Evolutionary conservation across 768 basidiomycete genomes (phyloP), one percentile per base, ranked within the genome.

Genomic region (Lactarius evosmus): DNA sequence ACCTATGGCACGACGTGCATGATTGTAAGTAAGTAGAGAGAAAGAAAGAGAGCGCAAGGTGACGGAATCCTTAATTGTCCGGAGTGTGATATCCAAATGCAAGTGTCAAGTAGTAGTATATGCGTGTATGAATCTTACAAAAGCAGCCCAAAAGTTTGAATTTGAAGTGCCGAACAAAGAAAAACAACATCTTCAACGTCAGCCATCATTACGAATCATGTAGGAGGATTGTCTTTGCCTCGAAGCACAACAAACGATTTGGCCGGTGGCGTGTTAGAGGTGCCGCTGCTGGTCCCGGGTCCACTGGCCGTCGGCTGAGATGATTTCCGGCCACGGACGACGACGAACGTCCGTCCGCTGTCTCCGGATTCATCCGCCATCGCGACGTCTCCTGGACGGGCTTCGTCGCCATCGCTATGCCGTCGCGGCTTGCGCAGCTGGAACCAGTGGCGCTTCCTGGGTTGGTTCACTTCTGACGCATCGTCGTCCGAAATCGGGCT

Each of bases 191-290:
- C 33, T 19, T 57, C 25, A 19, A 36, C 29, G 12, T 62, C 55
- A 52, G 22, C 14, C 4, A 34, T 34, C 34, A 27, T 57, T 36
- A 51, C 32, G 27, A 16, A 16, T 63, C 56, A 58, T 58, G 49
- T 12, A 1, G 30, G 40, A n/a, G 62, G 17, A 30, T 53, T 58
- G 46, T 73, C 73, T 65, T 75, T 76, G 71, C 85, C 85, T n/a
- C 86, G 80, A 55, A 88, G 83, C 36, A 89, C 87, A 22, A 89
- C 87, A 66, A 89, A 89, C n/a, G 68, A 67, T 38, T 30, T 60
- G 44, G 56, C n/a, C 2, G 44, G 46, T 27, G 46, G 46, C 7
- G 34, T 36, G 8, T 51, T 40, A 19, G 61, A 12, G 5, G 38
- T 25, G 27, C n/a, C 53, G 30, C 46, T 49, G 30, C 46, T 49